Percentiles rank a stretch among this genome's conserved stretches.
Evolutionary conservation across 257 asterid genomes (phyloP).

Genomic region (Primulina eburnea): DNA sequence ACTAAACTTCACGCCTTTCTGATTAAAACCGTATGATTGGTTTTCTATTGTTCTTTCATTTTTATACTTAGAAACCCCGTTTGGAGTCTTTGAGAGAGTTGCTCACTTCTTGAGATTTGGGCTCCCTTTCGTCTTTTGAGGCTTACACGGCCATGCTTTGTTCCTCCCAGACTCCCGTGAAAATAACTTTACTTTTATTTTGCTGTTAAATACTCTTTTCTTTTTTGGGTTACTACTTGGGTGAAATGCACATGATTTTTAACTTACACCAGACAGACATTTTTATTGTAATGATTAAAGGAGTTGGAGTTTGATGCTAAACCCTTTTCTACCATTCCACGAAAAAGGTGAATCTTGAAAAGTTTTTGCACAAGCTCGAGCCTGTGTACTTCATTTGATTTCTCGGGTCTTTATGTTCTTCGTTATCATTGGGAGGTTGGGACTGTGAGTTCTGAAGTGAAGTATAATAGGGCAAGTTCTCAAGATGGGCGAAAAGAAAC

Average conservation of each 20-base stretch:
- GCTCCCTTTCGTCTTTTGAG: conserved; percentile 62
- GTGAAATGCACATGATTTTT: conserved; percentile 31
- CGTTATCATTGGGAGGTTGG: conserved; percentile 23
- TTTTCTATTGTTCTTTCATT: conserved; percentile 15
- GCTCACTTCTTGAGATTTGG: conserved; percentile 44
- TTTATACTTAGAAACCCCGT: conserved; percentile 26
- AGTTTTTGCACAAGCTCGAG: conserved; percentile 33
- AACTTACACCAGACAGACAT: conserved; percentile 29
- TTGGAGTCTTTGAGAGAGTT: conserved; percentile 24
- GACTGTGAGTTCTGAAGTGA: conserved; percentile 22
- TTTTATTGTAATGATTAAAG: conserved; percentile 30
- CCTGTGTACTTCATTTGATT: conserved; percentile 17
- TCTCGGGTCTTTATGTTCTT: conserved; percentile 21
- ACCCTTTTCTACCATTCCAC: conserved; percentile 35
- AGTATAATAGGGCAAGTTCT: conserved; percentile 15
- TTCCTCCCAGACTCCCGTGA: conserved; percentile 41
- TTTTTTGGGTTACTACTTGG: conserved; percentile 25
- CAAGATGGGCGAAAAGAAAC: conserved; percentile 60
- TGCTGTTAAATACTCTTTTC: conserved; percentile 20
- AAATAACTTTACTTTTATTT: conserved; percentile 1
- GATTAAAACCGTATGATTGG: conserved; percentile 39
- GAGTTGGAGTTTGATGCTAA: conserved; percentile 25
- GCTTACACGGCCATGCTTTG: conserved; percentile 64
- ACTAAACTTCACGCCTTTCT: conserved; percentile 45
- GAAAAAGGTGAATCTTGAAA: conserved; percentile 36